Percentiles rank a stretch among this genome's conserved stretches.
These are phyloP conservation scores for Mucor ambiguus DNA, from an alignment of 371 early-diverging fungal genomes.

Conservation along the genomic window DNA sequence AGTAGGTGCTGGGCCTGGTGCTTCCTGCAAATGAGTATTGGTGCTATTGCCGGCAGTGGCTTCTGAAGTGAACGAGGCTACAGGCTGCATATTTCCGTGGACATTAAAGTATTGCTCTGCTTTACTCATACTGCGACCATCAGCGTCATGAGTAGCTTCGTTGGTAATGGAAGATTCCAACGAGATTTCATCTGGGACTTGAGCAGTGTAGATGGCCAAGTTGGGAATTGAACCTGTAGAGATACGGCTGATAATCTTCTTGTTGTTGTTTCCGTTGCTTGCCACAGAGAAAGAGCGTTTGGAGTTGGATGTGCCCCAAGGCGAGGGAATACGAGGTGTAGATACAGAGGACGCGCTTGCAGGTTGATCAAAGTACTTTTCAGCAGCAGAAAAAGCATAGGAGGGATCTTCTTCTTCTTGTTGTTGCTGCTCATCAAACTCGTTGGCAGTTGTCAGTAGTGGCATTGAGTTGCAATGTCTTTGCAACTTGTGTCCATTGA, in stretches of 20 bases:
- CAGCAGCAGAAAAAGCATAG: constrained; percentile 12
- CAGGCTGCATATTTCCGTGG: background rate
- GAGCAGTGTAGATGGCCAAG: constrained; percentile 8
- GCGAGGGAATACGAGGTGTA: constrained; percentile 16
- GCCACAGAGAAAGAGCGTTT: background rate
- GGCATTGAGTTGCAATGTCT: constrained; percentile 3
- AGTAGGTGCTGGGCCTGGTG: background rate
- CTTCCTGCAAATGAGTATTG: background rate
- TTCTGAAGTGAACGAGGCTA: background rate
- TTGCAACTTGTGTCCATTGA: background rate
- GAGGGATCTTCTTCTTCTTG: background rate
- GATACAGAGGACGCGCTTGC: constrained; percentile 2
- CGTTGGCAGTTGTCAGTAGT: background rate
- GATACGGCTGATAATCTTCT: background rate
- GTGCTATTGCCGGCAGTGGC: background rate
- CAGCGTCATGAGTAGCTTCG: background rate
- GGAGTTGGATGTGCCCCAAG: constrained; percentile 20
- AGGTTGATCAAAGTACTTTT: constrained; percentile 18
- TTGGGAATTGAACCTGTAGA: constrained; percentile 18
- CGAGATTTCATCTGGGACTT: constrained; percentile 9
- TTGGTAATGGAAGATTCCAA: background rate
- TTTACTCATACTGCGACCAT: background rate
- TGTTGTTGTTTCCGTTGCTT: background rate
- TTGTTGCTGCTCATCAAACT: background rate
- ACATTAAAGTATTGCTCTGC: constrained; percentile 6